phyloP scores from a whole-genome alignment of 139 green algal genomes.

The Coelastrella sp. region DNA sequence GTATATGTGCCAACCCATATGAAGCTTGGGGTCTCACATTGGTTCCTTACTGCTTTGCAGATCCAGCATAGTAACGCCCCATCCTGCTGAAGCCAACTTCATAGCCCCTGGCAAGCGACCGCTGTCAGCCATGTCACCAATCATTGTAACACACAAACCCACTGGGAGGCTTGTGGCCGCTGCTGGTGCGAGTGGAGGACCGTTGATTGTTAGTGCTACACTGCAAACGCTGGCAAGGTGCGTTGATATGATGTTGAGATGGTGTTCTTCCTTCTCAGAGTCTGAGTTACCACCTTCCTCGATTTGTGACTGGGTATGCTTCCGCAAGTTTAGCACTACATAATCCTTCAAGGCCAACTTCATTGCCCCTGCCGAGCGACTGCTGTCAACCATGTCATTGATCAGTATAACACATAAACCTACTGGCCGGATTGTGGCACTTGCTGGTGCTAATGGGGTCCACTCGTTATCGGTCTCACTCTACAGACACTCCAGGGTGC shows the following conservation, averaged over 20 bases:
- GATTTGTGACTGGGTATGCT: neutral
- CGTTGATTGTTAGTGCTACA: conserved; percentile 85
- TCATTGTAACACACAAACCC: conserved; percentile 68
- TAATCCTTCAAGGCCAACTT: conserved; percentile 72
- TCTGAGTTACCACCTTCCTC: too few species aligned
- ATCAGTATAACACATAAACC: conserved; percentile 69
- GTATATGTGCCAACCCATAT: too few species aligned
- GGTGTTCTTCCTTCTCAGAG: too few species aligned
- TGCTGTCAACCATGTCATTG: conserved; percentile 91
- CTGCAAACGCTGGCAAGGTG: conserved; percentile 74
- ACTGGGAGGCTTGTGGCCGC: conserved; percentile 60
- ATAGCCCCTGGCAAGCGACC: conserved; percentile 90
- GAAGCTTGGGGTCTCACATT: too few species aligned
- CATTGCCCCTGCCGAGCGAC: conserved; percentile 88
- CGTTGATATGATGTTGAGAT: neutral
- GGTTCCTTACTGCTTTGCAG: neutral
- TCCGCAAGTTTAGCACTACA: neutral
- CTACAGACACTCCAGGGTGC: conserved; percentile 73
- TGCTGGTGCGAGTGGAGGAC: conserved; percentile 82
- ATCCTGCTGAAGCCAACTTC: conserved; percentile 76
- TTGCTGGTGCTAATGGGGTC: conserved; percentile 84
- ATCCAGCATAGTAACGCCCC: conserved; percentile 32
- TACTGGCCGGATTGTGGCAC: conserved; percentile 53
- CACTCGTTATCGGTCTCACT: conserved; percentile 85
- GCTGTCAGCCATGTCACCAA: conserved; percentile 90